phyloP scores from a whole-genome alignment of 2,329 filamentous ascomycete species.

The Periconia digitata region DNA sequence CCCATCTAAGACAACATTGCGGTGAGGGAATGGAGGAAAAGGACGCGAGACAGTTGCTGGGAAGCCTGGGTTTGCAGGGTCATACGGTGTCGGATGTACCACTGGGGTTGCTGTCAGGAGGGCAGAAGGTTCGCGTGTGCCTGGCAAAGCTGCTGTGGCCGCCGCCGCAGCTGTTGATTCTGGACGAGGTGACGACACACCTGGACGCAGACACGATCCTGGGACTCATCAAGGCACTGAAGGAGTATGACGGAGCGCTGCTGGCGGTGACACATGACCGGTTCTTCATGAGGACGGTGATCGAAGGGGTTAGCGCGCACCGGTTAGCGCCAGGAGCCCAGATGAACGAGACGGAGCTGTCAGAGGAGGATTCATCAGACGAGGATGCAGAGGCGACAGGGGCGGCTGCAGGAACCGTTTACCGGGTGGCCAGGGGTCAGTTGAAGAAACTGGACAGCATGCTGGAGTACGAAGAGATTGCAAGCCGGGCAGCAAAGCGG shows the following conservation, averaged over 20 bases:
- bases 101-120: constrained; percentile 72
- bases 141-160: constrained; percentile 70
- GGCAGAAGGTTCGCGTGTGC: constrained; percentile 67
- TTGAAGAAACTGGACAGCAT: constrained; percentile 41
- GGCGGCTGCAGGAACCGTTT: constrained; percentile 43
- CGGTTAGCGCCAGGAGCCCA: constrained; percentile 37
- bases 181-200: constrained; percentile 84
- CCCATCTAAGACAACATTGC: constrained; percentile 60
- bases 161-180: constrained; percentile 70
- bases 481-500: constrained; percentile 29
- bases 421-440: constrained; percentile 37
- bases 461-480: constrained; percentile 42
- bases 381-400: constrained; percentile 40
- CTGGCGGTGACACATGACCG: constrained; percentile 80
- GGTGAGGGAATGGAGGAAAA: constrained; percentile 63
- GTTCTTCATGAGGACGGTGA: constrained; percentile 74
- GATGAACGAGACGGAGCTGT: constrained; percentile 46
- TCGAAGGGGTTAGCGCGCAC: constrained; percentile 60
- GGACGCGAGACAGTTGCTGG: constrained; percentile 66
- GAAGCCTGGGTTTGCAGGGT: constrained; percentile 70
- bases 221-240: constrained; percentile 67
- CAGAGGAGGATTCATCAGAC: constrained; percentile 45
- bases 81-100: constrained; percentile 73
- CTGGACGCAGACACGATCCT: constrained; percentile 80
- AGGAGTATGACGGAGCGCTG: constrained; percentile 71